Percentiles rank a stretch among this genome's conserved stretches.
Evolutionary conservation across 208 protist species (phyloP).

Genomic region (Trypanosoma grayi): DNA sequence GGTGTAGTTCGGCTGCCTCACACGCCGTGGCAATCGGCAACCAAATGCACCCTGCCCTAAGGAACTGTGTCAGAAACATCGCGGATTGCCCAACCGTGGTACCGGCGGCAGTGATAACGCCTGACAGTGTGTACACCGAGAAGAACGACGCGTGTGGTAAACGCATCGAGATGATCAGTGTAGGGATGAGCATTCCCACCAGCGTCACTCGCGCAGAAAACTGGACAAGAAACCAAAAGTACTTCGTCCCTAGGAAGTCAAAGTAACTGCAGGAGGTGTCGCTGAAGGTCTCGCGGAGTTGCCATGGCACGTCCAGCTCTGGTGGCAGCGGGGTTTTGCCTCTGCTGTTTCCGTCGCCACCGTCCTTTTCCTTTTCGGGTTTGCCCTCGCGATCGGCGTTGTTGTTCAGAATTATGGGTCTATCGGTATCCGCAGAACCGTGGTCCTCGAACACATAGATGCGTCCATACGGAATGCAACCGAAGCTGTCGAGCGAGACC

Average conservation of each 20-base stretch:
- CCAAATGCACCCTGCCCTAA: slow-evolving; percentile 60
- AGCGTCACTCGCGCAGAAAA: slow-evolving; percentile 59
- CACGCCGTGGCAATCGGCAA: slow-evolving; percentile 57
- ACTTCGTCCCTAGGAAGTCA: slow-evolving; percentile 44
- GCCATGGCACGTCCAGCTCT: slow-evolving; percentile 49
- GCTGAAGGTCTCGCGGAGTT: slow-evolving; percentile 37
- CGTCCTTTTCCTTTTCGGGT: neutral
- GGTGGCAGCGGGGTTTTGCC: neutral
- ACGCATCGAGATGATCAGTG: slow-evolving; percentile 43
- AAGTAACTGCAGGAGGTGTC: slow-evolving; percentile 32
- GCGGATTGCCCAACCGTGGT: slow-evolving; percentile 49
- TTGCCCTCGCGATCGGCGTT: no score
- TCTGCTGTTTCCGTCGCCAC: neutral
- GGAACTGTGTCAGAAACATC: slow-evolving; percentile 52
- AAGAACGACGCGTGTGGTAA: slow-evolving; percentile 38
- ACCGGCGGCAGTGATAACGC: slow-evolving; percentile 52
- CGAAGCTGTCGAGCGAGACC: slow-evolving; percentile 28
- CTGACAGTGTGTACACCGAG: slow-evolving; percentile 44
- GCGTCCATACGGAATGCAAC: slow-evolving; percentile 23
- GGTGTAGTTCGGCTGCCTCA: slow-evolving; percentile 40
- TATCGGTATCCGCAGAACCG: neutral
- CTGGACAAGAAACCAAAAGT: slow-evolving; percentile 77
- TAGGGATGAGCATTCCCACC: slow-evolving; percentile 63
- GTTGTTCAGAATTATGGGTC: neutral
- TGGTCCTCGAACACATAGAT: neutral